A percentile compares a stretch with the other conserved stretches of the same genome.
Evolutionary conservation across 768 basidiomycete species (phyloP).

Genomic region (Tephrocybe sp.): DNA sequence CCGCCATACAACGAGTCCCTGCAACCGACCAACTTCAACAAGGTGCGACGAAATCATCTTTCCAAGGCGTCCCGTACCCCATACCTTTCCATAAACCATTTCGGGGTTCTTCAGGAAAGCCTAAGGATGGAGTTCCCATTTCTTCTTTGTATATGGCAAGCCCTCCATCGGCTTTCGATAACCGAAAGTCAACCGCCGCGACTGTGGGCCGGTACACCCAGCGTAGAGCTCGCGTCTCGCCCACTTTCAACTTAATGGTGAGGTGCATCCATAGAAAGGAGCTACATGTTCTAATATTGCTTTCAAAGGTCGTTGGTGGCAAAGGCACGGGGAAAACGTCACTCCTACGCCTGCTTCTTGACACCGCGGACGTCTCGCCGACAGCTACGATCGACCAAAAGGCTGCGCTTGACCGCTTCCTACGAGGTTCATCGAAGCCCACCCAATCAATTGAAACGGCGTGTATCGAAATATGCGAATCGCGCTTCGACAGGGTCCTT

Average conservation of each 20-base stretch:
- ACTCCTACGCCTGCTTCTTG: constrained; percentile 73
- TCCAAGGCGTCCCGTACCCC: constrained; percentile 53
- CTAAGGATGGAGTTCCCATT: constrained; percentile 50
- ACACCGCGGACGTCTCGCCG: constrained; percentile 83
- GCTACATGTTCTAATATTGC: constrained; percentile 1
- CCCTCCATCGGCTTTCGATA: constrained; percentile 65
- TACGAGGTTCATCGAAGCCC: constrained; percentile 57
- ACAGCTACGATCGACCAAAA: constrained; percentile 75
- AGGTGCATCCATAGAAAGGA: constrained; percentile 12
- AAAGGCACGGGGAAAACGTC: constrained; percentile 87
- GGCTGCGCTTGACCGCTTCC: constrained; percentile 61
- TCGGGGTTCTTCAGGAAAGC: constrained; percentile 51
- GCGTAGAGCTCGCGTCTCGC: constrained; percentile 62
- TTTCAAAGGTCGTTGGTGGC: constrained; percentile 70
- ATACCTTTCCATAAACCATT: constrained; percentile 87
- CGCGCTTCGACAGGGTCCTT: constrained; percentile 73
- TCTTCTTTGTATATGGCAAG: constrained; percentile 70
- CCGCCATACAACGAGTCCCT: constrained; percentile 55
- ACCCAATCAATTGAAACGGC: constrained; percentile 69
- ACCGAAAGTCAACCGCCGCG: constrained; percentile 43
- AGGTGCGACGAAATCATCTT: constrained; percentile 74
- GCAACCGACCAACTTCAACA: constrained; percentile 40
- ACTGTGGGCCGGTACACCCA: constrained; percentile 54
- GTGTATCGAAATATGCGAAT: constrained; percentile 82
- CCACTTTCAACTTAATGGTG: constrained; percentile 89